phyloP scores from a whole-genome alignment of 495 filamentous ascomycete genomes.

The Neurospora sp. region DNA sequence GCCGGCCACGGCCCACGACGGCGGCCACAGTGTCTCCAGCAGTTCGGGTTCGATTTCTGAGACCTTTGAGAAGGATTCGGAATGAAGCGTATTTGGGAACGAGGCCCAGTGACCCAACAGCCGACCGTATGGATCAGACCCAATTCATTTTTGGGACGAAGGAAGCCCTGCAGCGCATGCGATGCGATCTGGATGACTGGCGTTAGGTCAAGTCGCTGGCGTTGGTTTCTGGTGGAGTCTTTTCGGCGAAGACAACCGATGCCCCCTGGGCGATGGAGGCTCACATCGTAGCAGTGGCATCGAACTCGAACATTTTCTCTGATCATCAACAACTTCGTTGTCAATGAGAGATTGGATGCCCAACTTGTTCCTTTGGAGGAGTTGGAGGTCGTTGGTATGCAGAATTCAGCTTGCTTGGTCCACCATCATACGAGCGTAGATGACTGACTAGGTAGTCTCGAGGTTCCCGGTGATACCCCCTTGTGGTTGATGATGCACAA shows the following conservation, averaged over 20 bases:
- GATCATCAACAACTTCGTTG: not conserved
- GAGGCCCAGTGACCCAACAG: not conserved
- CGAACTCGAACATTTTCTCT: not conserved
- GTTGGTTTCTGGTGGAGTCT: not conserved
- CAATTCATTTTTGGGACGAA: not conserved
- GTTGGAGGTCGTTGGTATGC: not conserved
- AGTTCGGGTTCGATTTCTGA: not conserved
- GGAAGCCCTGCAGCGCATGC: not conserved
- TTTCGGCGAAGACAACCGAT: not conserved
- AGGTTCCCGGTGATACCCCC: not conserved
- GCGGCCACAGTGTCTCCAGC: not conserved
- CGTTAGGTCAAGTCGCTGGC: not conserved
- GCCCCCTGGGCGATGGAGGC: not conserved
- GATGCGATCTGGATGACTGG: not conserved
- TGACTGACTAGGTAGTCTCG: not conserved
- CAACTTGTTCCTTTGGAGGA: not conserved
- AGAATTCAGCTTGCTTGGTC: not conserved
- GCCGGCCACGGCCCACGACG: not conserved
- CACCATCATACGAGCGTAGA: not conserved
- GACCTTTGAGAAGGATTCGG: not conserved
- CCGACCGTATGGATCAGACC: not conserved
- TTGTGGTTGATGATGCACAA: not conserved
- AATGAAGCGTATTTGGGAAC: not conserved
- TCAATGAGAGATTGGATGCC: not conserved
- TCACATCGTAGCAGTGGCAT: not conserved